Evolutionary conservation across 2,329 filamentous ascomycete species (phyloP).

Genomic region (Periconia macrospinosa): DNA sequence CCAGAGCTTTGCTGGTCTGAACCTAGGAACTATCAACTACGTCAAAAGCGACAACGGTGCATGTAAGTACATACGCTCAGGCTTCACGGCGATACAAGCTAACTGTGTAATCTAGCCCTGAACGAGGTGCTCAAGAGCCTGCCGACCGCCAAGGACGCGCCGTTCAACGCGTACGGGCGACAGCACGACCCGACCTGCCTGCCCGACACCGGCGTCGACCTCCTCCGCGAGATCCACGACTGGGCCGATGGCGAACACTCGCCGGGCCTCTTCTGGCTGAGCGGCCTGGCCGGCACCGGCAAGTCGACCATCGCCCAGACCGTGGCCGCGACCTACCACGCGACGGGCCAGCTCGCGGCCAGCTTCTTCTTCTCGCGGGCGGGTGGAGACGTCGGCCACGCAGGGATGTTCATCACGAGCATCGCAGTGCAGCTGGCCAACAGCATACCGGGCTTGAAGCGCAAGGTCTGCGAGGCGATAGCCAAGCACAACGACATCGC

Average conservation of each 20-base stretch:
- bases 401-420: conserved; percentile 14
- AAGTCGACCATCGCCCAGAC: conserved; percentile 33
- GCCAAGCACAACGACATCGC: conserved; percentile 4
- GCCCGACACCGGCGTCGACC: conserved; percentile 3
- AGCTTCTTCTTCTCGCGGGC: conserved; percentile 1
- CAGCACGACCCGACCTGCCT: not conserved
- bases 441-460: conserved; percentile 7
- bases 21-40: no score
- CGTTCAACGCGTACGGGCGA: not conserved
- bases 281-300: conserved; percentile 29
- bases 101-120: no score
- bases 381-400: not conserved
- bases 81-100: no score
- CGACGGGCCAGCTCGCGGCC: not conserved
- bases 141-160: not conserved
- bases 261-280: conserved; percentile 27
- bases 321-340: conserved; percentile 9
- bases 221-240: conserved; percentile 18
- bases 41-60: no score
- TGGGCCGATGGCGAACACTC: conserved; percentile 13
- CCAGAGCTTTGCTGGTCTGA: no score
- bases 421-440: conserved; percentile 16
- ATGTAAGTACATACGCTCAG: no score
- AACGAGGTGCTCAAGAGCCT: no score
- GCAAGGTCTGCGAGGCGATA: conserved; percentile 14